Conservation (phyloP, 164 flowering plant species). For the Sedum album region DNA sequence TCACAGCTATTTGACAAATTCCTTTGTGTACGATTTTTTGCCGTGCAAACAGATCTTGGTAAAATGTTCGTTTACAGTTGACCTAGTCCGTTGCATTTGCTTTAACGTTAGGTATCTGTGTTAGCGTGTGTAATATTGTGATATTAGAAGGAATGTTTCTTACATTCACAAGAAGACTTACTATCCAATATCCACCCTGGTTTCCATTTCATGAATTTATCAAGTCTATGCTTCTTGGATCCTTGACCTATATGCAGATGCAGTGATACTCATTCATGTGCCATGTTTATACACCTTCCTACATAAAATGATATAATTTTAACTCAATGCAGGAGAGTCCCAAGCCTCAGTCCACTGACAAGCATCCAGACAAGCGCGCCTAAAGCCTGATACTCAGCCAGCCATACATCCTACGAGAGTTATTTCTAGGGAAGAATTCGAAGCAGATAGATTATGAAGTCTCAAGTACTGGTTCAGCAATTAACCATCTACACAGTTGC, state of each 20-base stretch:
- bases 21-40: neutral
- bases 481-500: neutral
- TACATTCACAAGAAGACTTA: neutral
- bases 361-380: neutral
- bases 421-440: neutral
- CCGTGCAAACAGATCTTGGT: neutral
- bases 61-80: neutral
- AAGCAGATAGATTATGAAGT: neutral
- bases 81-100: neutral
- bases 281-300: neutral
- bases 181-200: neutral
- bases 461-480: neutral
- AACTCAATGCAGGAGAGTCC: neutral
- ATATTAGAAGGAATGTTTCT: neutral
- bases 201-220: neutral
- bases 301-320: neutral
- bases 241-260: neutral
- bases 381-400: neutral
- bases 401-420: neutral
- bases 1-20: neutral
- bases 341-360: neutral
- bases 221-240: neutral
- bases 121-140: slow-evolving; percentile 1
- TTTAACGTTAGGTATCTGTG: neutral
- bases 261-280: neutral